These are phyloP conservation scores for Blastobotrys mokoenaii DNA, from an alignment of 805 yeast genomes.

Conservation along the genomic window DNA sequence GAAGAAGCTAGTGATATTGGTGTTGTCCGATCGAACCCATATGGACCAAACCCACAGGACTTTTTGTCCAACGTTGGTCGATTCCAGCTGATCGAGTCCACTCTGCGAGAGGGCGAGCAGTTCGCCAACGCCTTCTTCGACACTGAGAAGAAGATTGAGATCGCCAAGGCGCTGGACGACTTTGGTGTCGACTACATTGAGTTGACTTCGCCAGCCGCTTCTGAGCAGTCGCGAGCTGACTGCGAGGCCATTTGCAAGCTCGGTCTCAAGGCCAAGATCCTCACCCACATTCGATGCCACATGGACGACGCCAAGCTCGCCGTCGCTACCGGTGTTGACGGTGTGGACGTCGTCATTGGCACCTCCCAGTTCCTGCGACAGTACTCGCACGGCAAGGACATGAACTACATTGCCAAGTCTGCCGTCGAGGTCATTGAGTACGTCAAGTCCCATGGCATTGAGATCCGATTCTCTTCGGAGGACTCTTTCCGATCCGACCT, in stretches of 20 bases:
- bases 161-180: conserved; percentile 94
- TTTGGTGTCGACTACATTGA: conserved; percentile 98
- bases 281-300: conserved; percentile 96
- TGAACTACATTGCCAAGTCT: conserved; percentile 92
- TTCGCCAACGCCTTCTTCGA: conserved; percentile 94
- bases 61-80: conserved; percentile 79
- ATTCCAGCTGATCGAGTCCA: conserved; percentile 89
- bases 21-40: conserved; percentile 50
- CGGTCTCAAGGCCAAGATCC: conserved; percentile 89
- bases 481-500: conserved; percentile 96
- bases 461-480: conserved; percentile 93
- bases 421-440: conserved; percentile 96
- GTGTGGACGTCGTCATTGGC: conserved; percentile 97
- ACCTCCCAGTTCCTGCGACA: conserved; percentile 92
- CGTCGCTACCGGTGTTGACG: conserved; percentile 97
- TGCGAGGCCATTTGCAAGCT: conserved; percentile 98
- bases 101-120: conserved; percentile 97
- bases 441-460: conserved; percentile 94
- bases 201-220: conserved; percentile 95
- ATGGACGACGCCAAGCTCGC: conserved; percentile 98
- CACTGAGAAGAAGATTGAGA: conserved; percentile 91
- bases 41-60: conserved; percentile 94
- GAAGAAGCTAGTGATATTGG: conserved; percentile 1
- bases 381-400: conserved; percentile 96
- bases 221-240: conserved; percentile 85